These are phyloP conservation scores for Chaetomium strumarium DNA, from an alignment of 2,329 filamentous ascomycete species.

Conservation along the genomic window DNA sequence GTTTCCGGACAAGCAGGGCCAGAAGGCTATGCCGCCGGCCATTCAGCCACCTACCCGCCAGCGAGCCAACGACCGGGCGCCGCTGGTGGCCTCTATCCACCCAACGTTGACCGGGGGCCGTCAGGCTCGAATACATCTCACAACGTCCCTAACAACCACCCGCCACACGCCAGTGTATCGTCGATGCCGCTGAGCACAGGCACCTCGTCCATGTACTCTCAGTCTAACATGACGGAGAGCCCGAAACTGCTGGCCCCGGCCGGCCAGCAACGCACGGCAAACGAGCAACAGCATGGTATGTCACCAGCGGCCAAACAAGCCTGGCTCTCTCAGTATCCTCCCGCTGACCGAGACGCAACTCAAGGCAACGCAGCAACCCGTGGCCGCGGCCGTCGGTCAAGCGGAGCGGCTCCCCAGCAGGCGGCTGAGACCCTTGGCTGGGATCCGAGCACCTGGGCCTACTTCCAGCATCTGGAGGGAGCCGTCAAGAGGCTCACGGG, in stretches of 20 bases:
- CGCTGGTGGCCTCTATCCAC: conserved; percentile 57
- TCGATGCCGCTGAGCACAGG: conserved; percentile 42
- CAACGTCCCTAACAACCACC: conserved; percentile 43
- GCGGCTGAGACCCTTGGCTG: conserved; percentile 52
- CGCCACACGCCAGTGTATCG: conserved; percentile 45
- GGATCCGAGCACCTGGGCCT: conserved; percentile 62
- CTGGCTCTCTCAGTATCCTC: conserved; percentile 27
- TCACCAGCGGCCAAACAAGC: conserved; percentile 28
- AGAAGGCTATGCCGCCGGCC: conserved; percentile 47
- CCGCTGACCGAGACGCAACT: conserved; percentile 29
- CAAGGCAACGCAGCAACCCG: conserved; percentile 35
- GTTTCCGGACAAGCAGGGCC: conserved; percentile 45
- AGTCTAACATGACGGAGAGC: conserved; percentile 74
- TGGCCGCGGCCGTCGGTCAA: conserved; percentile 42
- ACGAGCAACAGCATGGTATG: conserved; percentile 38
- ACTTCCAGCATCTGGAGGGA: conserved; percentile 65
- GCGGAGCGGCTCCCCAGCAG: conserved; percentile 14
- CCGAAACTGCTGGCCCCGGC: conserved; percentile 74
- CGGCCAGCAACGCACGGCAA: conserved; percentile 33
- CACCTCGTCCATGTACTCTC: conserved; percentile 59
- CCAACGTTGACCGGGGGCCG: conserved; percentile 50
- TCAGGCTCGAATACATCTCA: conserved; percentile 51
- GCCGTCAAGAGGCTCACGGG: conserved; percentile 29
- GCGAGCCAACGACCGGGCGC: conserved; percentile 48
- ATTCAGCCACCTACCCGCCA: conserved; percentile 75